A percentile compares a stretch with the other conserved stretches of the same genome.
Evolutionary conservation across 345 rosid species (phyloP).

Genomic region (Conringia planisiliqua): DNA sequence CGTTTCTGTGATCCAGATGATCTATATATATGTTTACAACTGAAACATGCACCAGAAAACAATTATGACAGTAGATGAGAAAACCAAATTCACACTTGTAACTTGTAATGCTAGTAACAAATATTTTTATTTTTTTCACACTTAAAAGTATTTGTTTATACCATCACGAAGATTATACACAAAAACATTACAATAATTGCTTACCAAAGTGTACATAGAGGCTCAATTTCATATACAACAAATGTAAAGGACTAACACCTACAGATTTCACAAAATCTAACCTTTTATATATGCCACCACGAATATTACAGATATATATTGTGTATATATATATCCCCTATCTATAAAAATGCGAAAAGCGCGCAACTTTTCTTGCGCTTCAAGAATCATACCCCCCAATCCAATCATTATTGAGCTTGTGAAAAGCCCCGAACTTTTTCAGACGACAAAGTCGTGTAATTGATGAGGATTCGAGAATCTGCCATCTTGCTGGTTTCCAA

Average conservation of each 20-base stretch:
- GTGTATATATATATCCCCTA: conserved; percentile 12
- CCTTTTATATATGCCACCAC: conserved; percentile 28
- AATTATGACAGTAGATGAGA: not conserved
- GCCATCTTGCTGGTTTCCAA: conserved; percentile 55
- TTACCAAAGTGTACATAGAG: conserved; percentile 22
- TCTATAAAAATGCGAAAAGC: conserved; percentile 27
- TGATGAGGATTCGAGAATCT: conserved; percentile 64
- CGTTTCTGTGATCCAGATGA: not conserved
- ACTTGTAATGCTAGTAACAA: no score
- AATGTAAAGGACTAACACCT: conserved; percentile 23
- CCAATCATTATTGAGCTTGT: not conserved
- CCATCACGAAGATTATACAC: conserved; percentile 28
- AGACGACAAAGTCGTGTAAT: conserved; percentile 88
- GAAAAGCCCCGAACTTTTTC: conserved; percentile 24
- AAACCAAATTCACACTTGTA: not conserved
- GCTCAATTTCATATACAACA: conserved; percentile 31
- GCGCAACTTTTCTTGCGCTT: conserved; percentile 31
- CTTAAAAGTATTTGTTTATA: conserved; percentile 28
- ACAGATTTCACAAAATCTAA: conserved; percentile 30
- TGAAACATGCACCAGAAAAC: not conserved
- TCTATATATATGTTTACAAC: not conserved
- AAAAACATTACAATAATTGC: conserved; percentile 33
- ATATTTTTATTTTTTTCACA: not conserved
- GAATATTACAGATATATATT: conserved; percentile 19
- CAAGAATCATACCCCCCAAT: conserved; percentile 28